A percentile compares a stretch with the other conserved stretches of the same genome.
phyloP scores from a whole-genome alignment of 495 filamentous ascomycete genomes.

The Neurospora sp. region DNA sequence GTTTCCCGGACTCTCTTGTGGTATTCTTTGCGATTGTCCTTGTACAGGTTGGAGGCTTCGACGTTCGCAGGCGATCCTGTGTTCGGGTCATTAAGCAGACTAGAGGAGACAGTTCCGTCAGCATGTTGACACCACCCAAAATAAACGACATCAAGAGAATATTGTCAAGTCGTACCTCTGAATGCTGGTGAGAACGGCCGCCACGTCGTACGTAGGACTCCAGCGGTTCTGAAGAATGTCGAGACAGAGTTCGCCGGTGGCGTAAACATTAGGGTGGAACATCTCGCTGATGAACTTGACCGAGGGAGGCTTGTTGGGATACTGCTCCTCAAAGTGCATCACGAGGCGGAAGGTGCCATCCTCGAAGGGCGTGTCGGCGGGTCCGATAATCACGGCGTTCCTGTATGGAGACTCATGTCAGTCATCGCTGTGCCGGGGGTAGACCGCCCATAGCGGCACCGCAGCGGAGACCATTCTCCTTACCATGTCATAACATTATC shows the following conservation, averaged over 20 bases:
- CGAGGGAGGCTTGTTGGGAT: conserved; percentile 93
- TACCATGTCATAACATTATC: conserved; percentile 99
- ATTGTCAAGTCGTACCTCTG: conserved; percentile 57
- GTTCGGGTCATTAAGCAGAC: conserved; percentile 96
- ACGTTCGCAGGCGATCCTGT: conserved; percentile 96
- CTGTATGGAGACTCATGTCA: conserved; percentile 35
- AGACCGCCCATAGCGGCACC: background rate
- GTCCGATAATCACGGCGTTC: conserved; percentile 98
- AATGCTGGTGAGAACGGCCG: conserved; percentile 92
- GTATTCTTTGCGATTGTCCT: conserved; percentile 94
- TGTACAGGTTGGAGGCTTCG: conserved; percentile 96
- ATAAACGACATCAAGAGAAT: background rate
- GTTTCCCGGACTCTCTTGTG: conserved; percentile 90
- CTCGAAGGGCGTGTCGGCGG: conserved; percentile 95
- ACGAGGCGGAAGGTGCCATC: conserved; percentile 96
- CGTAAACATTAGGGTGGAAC: conserved; percentile 99
- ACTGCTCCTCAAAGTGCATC: conserved; percentile 98
- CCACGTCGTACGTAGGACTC: conserved; percentile 98
- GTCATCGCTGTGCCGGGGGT: background rate
- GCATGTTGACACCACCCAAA: background rate
- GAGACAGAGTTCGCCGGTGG: conserved; percentile 89
- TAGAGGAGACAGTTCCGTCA: conserved; percentile 26
- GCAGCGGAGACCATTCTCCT: conserved; percentile 6
- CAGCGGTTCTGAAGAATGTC: conserved; percentile 97
- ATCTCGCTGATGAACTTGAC: conserved; percentile 98